These are phyloP conservation scores for Anthoceros angustus DNA, from an alignment of 225 moss, liverwort and hornwort species.

Conservation along the genomic window DNA sequence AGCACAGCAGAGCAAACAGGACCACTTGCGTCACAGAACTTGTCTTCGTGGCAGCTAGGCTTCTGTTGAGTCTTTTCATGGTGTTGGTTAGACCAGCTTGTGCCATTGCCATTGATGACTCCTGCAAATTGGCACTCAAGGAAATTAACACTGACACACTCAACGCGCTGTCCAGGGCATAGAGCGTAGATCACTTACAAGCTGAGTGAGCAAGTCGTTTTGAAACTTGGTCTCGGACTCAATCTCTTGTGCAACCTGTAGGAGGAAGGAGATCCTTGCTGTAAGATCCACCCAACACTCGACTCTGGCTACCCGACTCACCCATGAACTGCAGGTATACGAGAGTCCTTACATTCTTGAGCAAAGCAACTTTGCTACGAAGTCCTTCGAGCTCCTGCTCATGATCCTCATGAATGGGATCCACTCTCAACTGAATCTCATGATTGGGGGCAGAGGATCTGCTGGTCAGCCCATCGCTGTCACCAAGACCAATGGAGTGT, in stretches of 20 bases:
- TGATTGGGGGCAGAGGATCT: conserved; percentile 9
- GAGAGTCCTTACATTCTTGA: conserved; percentile 31
- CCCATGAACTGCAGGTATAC: no score
- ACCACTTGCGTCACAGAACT: conserved; percentile 24
- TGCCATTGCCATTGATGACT: conserved; percentile 51
- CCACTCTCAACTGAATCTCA: conserved; percentile 52
- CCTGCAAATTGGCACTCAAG: conserved; percentile 20
- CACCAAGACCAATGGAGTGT: not conserved
- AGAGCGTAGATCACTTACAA: conserved; percentile 23
- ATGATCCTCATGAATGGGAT: conserved; percentile 42
- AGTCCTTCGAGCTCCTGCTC: conserved; percentile 51
- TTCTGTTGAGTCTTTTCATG: conserved; percentile 58
- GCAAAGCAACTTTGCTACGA: conserved; percentile 37
- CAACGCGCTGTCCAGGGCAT: not conserved
- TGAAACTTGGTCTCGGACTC: conserved; percentile 67
- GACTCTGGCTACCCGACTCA: not conserved
- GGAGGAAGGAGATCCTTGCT: conserved; percentile 7
- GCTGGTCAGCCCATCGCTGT: not conserved
- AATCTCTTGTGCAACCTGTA: conserved; percentile 63
- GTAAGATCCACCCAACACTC: not conserved
- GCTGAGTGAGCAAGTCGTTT: conserved; percentile 60
- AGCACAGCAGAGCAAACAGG: conserved; percentile 34
- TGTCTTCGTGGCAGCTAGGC: conserved; percentile 26
- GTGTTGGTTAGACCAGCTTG: conserved; percentile 41
- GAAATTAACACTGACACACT: not conserved